A percentile compares a stretch with the other conserved stretches of the same genome.
Conservation (phyloP, 2,329 filamentous ascomycete genomes). For the Pseudogymnoascus sp. region DNA sequence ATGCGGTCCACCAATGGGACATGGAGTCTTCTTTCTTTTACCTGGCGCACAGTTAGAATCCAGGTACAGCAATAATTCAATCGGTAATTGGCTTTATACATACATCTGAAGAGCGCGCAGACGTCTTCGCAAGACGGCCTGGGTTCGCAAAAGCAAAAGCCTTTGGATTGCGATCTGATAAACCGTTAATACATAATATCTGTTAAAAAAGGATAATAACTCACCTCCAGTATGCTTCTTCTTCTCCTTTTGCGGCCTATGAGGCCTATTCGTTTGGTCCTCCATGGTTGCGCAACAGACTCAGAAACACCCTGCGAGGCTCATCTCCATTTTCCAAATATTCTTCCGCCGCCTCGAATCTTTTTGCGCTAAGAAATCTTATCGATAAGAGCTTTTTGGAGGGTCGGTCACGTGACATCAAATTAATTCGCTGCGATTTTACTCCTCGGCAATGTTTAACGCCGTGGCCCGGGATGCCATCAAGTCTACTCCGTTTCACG, state of each 20-base stretch:
- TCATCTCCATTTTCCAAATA: constrained; percentile 9
- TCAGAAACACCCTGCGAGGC: constrained; percentile 8
- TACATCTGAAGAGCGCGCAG: constrained; percentile 48
- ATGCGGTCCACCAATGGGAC: constrained; percentile 93
- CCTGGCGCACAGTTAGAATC: constrained; percentile 38
- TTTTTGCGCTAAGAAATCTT: constrained; percentile 9
- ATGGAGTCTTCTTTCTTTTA: constrained; percentile 93
- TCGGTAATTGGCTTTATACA: constrained; percentile 17
- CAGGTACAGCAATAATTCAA: constrained; percentile 12
- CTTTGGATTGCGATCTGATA: constrained; percentile 29
- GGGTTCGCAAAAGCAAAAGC: constrained; percentile 32
- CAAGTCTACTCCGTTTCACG: neutral
- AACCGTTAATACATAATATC: constrained; percentile 13
- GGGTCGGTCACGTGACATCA: neutral
- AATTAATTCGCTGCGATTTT: neutral
- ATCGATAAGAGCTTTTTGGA: constrained; percentile 9
- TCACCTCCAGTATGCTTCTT: constrained; percentile 62
- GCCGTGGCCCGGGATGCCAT: neutral
- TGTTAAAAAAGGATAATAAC: constrained; percentile 17
- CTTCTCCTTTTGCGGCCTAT: constrained; percentile 83
- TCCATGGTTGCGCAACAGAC: constrained; percentile 50
- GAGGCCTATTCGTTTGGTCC: constrained; percentile 75
- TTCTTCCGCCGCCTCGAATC: constrained; percentile 5
- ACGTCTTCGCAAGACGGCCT: constrained; percentile 31
- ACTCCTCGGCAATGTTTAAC: constrained; percentile 7